phyloP scores from a whole-genome alignment of 306 rosid genomes.

The Dalbergia oliveri region DNA sequence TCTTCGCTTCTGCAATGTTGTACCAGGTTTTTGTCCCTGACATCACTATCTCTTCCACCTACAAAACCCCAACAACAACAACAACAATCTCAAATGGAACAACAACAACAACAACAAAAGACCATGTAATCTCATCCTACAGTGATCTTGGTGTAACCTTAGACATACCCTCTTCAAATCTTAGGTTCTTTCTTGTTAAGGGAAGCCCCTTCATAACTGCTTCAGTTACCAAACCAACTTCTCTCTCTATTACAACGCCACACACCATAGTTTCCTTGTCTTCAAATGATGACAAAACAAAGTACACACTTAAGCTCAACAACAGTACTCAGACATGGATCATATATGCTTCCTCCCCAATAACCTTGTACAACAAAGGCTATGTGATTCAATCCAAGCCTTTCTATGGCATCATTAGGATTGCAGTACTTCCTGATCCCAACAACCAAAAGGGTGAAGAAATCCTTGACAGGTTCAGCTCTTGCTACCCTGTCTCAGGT shows the following conservation, averaged over 20 bases:
- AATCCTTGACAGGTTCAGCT: constrained; percentile 68
- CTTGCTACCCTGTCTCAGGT: constrained; percentile 79
- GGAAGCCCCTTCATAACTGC: constrained; percentile 84
- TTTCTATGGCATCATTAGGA: constrained; percentile 71
- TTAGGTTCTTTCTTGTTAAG: constrained; percentile 70
- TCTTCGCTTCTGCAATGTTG: constrained; percentile 57
- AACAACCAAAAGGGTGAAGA: constrained; percentile 46
- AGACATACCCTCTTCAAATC: constrained; percentile 73
- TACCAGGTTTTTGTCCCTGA: constrained; percentile 75
- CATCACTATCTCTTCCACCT: constrained; percentile 66
- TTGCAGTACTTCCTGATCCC: constrained; percentile 63
- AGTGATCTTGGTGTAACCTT: constrained; percentile 78
- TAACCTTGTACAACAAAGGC: constrained; percentile 45
- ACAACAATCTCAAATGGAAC: constrained; percentile 18
- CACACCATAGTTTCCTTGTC: constrained; percentile 70
- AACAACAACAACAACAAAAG: background rate
- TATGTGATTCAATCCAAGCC: constrained; percentile 56
- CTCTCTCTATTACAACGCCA: constrained; percentile 66
- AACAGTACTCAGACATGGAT: constrained; percentile 77
- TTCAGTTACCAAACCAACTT: constrained; percentile 49
- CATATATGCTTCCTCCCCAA: constrained; percentile 67
- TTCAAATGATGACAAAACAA: constrained; percentile 54
- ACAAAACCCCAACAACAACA: background rate
- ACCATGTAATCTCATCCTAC: constrained; percentile 67
- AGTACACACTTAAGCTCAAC: constrained; percentile 67